phyloP scores from a whole-genome alignment of 192 early-diverging fungal species.

The Coemansia sp. region DNA sequence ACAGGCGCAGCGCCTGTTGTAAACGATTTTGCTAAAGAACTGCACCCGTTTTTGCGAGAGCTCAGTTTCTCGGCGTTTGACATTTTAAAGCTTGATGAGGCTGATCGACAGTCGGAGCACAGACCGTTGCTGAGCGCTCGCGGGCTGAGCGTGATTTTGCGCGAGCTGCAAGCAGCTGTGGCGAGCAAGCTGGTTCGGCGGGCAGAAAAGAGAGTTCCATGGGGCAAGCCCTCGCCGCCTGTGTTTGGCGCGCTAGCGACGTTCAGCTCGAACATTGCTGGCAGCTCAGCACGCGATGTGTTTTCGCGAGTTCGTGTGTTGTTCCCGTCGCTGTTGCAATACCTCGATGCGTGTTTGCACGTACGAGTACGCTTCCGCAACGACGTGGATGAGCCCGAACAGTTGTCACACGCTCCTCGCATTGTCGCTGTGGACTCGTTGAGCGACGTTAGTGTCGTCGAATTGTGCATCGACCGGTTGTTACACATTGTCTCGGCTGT shows the following conservation, averaged over 20 bases:
- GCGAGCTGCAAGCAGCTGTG: constrained; percentile 28
- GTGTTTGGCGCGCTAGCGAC: constrained; percentile 26
- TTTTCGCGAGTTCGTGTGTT: constrained; percentile 13
- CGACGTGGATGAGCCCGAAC: constrained; percentile 10
- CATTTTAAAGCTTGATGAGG: constrained; percentile 10
- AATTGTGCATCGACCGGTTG: constrained; percentile 30
- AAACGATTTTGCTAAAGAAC: constrained; percentile 22
- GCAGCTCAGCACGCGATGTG: constrained; percentile 28
- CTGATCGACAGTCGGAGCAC: background rate
- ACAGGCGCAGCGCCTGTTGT: background rate
- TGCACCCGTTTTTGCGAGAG: constrained; percentile 36
- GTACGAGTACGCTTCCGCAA: constrained; percentile 23
- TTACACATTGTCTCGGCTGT: constrained; percentile 29
- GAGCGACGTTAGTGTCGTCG: constrained; percentile 18
- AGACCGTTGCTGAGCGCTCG: constrained; percentile 16
- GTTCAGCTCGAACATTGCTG: constrained; percentile 39
- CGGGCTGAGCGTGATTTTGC: constrained; percentile 28
- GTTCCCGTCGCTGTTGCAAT: constrained; percentile 40
- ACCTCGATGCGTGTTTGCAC: constrained; percentile 30
- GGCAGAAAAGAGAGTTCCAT: constrained; percentile 24
- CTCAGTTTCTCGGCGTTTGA: constrained; percentile 44
- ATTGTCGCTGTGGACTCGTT: constrained; percentile 14
- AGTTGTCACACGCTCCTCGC: background rate
- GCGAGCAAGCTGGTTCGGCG: constrained; percentile 35
- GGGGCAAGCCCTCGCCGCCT: background rate